Conservation (phyloP, 768 basidiomycete genomes). For the Russula dissimulans region DNA sequence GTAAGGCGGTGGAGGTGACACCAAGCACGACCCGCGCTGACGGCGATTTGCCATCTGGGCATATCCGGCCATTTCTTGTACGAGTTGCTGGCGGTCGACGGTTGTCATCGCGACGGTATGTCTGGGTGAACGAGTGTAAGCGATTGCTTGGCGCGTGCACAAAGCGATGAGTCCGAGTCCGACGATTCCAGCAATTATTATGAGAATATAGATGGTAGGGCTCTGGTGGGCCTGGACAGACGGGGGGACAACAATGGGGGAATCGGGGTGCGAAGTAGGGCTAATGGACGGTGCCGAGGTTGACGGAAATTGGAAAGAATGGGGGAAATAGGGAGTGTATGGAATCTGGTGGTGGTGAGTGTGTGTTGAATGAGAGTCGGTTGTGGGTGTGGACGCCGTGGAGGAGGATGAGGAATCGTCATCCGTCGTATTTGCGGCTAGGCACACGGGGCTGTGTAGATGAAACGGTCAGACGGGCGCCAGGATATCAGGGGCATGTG, state of each 20-base stretch:
- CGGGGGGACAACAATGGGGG: background rate
- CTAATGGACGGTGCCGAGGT: background rate
- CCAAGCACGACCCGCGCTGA: slow-evolving; percentile 21
- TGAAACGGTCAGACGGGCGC: background rate
- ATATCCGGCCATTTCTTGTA: slow-evolving; percentile 43
- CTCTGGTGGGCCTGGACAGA: slow-evolving; percentile 5
- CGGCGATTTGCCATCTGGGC: slow-evolving; percentile 29
- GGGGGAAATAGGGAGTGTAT: background rate
- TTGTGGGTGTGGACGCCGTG: too few relatives aligned
- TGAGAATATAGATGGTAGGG: slow-evolving; percentile 35
- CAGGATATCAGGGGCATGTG: background rate
- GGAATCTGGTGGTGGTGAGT: background rate
- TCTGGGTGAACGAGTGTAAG: slow-evolving; percentile 36
- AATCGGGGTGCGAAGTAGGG: background rate
- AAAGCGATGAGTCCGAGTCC: slow-evolving; percentile 29
- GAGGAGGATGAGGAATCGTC: background rate
- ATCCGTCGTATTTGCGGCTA: background rate
- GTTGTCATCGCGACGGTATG: slow-evolving; percentile 34
- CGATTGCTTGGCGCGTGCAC: slow-evolving; percentile 35
- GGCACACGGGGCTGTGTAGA: background rate
- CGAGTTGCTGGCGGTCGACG: slow-evolving; percentile 37
- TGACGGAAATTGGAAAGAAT: background rate
- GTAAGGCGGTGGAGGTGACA: slow-evolving; percentile 43
- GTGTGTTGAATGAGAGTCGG: background rate
- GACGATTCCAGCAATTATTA: slow-evolving; percentile 36